These are phyloP conservation scores for Huntiella abstrusa DNA, from an alignment of 2,329 filamentous ascomycete genomes.

Conservation along the genomic window DNA sequence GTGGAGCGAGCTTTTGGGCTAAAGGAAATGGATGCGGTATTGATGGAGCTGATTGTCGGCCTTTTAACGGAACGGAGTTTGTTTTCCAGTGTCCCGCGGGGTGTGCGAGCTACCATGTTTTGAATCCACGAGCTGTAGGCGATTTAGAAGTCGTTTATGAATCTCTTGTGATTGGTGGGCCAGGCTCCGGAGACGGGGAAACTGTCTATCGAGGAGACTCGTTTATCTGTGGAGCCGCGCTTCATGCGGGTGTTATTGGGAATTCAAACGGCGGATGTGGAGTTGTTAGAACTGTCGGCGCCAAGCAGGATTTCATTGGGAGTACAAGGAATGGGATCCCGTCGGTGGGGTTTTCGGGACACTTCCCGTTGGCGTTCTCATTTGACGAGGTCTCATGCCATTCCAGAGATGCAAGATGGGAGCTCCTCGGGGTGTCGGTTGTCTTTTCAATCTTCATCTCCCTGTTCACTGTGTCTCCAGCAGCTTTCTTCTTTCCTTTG, in stretches of 20 bases:
- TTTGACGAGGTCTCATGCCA: constrained; percentile 52
- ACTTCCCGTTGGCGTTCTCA: constrained; percentile 72
- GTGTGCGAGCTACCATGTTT: constrained; percentile 44
- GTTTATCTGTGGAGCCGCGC: constrained; percentile 68
- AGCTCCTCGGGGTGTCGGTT: constrained; percentile 61
- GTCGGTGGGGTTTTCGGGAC: constrained; percentile 65
- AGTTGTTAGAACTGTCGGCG: constrained; percentile 55
- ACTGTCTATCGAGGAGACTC: constrained; percentile 74
- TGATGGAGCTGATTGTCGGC: constrained; percentile 55
- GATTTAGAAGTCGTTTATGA: constrained; percentile 45
- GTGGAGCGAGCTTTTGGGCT: constrained; percentile 51
- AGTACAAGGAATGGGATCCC: constrained; percentile 54
- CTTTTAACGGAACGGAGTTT: constrained; percentile 51
- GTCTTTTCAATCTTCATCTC: constrained; percentile 62
- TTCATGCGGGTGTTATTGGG: constrained; percentile 63
- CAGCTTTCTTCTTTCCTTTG: constrained; percentile 66
- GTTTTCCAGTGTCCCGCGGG: constrained; percentile 59
- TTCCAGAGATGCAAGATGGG: constrained; percentile 66
- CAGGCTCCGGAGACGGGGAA: constrained; percentile 23
- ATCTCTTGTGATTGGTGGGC: constrained; percentile 50
- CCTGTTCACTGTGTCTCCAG: constrained; percentile 60
- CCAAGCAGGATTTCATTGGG: constrained; percentile 41
- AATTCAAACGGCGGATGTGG: constrained; percentile 62
- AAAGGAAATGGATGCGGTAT: constrained; percentile 54
- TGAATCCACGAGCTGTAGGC: constrained; percentile 60